These are phyloP conservation scores for Thyridium curvatum DNA, from an alignment of 2,329 filamentous ascomycete genomes.

Conservation along the genomic window DNA sequence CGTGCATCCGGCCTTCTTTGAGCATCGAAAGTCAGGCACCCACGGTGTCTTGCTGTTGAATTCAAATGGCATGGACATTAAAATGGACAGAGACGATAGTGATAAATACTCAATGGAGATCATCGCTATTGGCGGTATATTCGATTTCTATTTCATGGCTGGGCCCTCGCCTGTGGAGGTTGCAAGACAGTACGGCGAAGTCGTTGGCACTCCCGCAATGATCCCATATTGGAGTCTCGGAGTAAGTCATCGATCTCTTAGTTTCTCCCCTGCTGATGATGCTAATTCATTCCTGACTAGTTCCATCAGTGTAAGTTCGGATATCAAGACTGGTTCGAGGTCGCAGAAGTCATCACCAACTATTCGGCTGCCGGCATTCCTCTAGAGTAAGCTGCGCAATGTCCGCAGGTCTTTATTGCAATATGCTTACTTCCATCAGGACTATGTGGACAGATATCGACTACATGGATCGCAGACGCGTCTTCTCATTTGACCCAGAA, in stretches of 20 bases:
- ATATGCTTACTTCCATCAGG: constrained; percentile 1
- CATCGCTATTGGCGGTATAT: constrained; percentile 68
- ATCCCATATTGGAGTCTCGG: constrained; percentile 60
- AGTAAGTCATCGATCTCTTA: constrained; percentile 24
- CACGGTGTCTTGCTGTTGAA: constrained; percentile 66
- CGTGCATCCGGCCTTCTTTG: constrained; percentile 69
- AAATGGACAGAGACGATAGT: constrained; percentile 56
- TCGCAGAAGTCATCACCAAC: constrained; percentile 62
- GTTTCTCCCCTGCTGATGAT: not conserved
- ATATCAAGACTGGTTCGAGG: constrained; percentile 56
- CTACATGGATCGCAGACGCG: constrained; percentile 49
- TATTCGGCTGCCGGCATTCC: constrained; percentile 61
- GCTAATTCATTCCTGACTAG: constrained; percentile 9
- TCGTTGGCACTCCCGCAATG: constrained; percentile 52
- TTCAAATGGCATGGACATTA: constrained; percentile 72
- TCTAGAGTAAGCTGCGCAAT: constrained; percentile 38
- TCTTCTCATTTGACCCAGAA: constrained; percentile 60
- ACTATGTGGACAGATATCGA: constrained; percentile 64
- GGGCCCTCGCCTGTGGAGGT: constrained; percentile 54
- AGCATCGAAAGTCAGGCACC: constrained; percentile 54
- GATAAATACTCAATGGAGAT: constrained; percentile 70
- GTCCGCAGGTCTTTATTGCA: too few relatives aligned
- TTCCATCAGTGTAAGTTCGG: constrained; percentile 58
- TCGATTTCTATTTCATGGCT: constrained; percentile 65
- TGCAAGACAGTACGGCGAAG: constrained; percentile 50